Evolutionary conservation across 106 monocot species (phyloP).

Genomic region (Apostasia ramifera): DNA sequence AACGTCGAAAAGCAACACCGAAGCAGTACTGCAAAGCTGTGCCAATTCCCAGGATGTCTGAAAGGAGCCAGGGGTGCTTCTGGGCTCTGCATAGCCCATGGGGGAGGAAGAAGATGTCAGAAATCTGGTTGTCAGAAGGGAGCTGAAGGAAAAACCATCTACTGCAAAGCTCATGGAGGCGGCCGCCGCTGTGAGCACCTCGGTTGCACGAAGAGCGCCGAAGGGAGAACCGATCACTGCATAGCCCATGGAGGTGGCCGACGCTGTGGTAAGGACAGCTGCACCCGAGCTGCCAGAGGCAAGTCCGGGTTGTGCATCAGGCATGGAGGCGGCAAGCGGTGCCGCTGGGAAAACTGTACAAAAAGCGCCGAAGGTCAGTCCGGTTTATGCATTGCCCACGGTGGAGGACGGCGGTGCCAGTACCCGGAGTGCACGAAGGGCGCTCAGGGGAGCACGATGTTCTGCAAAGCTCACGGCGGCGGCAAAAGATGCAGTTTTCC

Average conservation of each 20-base stretch:
- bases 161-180: constrained; percentile 58
- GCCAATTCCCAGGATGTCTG: constrained; percentile 33
- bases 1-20: constrained; percentile 7
- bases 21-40: constrained; percentile 17
- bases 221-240: constrained; percentile 50
- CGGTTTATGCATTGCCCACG: constrained; percentile 59
- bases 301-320: constrained; percentile 59
- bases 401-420: constrained; percentile 48
- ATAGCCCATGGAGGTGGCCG: constrained; percentile 58
- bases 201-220: constrained; percentile 58
- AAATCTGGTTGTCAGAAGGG: constrained; percentile 46
- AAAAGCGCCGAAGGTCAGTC: constrained; percentile 52
- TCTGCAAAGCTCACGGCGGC: constrained; percentile 56
- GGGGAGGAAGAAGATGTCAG: constrained; percentile 48
- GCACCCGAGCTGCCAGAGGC: constrained; percentile 43
- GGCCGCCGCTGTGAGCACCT: constrained; percentile 39
- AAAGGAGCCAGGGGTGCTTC: constrained; percentile 62
- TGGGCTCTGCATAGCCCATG: constrained; percentile 46
- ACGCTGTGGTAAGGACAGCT: constrained; percentile 27
- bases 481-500: constrained; percentile 44
- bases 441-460: constrained; percentile 53
- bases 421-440: constrained; percentile 39
- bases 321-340: constrained; percentile 63
- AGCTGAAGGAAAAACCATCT: constrained; percentile 49
- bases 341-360: constrained; percentile 37